Evolutionary conservation across 768 basidiomycete species (phyloP), one percentile per base, ranked within the genome.

Genomic region (Mycena capillaripes): DNA sequence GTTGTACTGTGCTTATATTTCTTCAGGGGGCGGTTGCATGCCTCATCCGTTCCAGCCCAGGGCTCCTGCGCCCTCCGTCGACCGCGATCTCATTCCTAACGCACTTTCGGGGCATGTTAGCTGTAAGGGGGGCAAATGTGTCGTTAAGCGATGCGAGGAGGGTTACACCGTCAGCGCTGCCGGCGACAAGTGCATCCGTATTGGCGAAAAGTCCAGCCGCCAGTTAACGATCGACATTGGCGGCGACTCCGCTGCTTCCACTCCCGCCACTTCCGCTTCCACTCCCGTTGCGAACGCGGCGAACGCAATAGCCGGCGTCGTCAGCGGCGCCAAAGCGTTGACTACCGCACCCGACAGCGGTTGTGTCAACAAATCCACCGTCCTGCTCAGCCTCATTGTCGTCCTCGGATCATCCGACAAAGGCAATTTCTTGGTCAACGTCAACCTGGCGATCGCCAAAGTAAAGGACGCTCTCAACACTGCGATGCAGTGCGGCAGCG

Each of bases 1-100:
- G 19, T 30, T 40, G 4, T 46, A 4, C 38, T 48, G 2, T 40
- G 8, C 30, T 57, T 6, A 50, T 2, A 34, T 1, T 36, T 25
- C 44, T 23, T 44, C 17, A 74, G 74, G 74, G 60, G 74, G 74
- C 17, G 74, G 74, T 21, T 75, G 74, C 25, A 27, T 53, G 8
- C 12, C 30, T 30, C 66, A 42, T 66, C 70, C 74, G 30, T 75
- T 71, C 58, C 34, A 2, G 44, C 21, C 62, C 48, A 25, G 32
- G 8, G 25, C 67, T 25, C 5, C 1, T 25, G 21, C 29, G 16
- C 57, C 63, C 11, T 19, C 11, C 17, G 74, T 19, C 50, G 62
- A 75, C 29, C 71, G 74, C 44, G 52, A 44, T 42, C 25, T 30
- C 21, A 70, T 74, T 42, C 32, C 48, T 5, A 66, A 66, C 60